Evolutionary conservation across 2,329 filamentous ascomycete genomes (phyloP).

Genomic region (Zymoseptoria crescenta): DNA sequence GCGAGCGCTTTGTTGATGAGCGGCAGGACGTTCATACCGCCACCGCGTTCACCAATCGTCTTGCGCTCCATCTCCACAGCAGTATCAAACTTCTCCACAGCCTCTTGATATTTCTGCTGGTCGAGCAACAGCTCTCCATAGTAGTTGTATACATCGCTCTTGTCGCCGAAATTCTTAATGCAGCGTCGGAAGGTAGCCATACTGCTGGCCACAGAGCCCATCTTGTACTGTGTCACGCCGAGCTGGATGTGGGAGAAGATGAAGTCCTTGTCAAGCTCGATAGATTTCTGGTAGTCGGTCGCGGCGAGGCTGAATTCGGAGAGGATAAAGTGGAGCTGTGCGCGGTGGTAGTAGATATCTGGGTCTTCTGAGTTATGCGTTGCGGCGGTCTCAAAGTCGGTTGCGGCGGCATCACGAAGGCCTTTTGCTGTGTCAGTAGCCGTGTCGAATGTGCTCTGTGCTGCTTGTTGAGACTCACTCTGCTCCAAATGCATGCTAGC

Average conservation of each 20-base stretch:
- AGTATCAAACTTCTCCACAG: conserved; percentile 95
- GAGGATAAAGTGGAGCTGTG: conserved; percentile 96
- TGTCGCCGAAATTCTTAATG: conserved; percentile 96
- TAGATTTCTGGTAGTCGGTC: conserved; percentile 98
- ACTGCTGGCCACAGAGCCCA: conserved; percentile 93
- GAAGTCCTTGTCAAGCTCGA: conserved; percentile 89
- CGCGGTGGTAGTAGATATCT: conserved; percentile 98
- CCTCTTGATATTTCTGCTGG: conserved; percentile 90
- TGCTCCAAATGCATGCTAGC: conserved; percentile 96
- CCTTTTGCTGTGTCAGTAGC: conserved; percentile 39
- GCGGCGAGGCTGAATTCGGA: conserved; percentile 86
- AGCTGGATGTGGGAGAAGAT: conserved; percentile 99
- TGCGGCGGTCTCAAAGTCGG: conserved; percentile 80
- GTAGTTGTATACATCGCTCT: conserved; percentile 99
- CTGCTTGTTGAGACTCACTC: conserved; percentile 44
- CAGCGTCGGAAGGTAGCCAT: conserved; percentile 97
- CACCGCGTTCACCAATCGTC: conserved; percentile 60
- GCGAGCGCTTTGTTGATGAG: conserved; percentile 98
- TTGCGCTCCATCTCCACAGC: conserved; percentile 99
- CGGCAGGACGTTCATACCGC: conserved; percentile 94
- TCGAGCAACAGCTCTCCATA: conserved; percentile 95
- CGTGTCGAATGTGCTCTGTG: conserved; percentile 26
- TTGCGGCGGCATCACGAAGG: conserved; percentile 74
- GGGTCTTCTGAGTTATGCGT: conserved; percentile 80
- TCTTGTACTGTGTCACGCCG: conserved; percentile 98